Percentiles rank a stretch among this genome's conserved stretches.
Evolutionary conservation across 192 early-diverging fungal genomes (phyloP).

Genomic region (Chytriomyces confervae): DNA sequence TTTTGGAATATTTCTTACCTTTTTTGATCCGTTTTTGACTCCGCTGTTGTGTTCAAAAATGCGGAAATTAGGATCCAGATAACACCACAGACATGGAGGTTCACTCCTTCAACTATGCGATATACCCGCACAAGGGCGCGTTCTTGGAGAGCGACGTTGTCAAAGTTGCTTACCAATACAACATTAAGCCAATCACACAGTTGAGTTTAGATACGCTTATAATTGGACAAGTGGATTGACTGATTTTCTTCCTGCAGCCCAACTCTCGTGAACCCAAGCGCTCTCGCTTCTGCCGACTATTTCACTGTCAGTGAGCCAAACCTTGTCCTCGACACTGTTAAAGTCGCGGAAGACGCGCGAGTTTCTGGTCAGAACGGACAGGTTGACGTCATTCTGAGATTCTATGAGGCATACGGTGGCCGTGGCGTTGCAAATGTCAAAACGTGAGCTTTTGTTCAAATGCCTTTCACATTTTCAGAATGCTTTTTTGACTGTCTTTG

Average conservation of each 20-base stretch:
- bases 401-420: conserved; percentile 94
- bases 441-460: conserved; percentile 41
- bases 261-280: conserved; percentile 44
- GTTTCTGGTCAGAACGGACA: conserved; percentile 10
- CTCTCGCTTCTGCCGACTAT: conserved; percentile 45
- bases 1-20: not conserved
- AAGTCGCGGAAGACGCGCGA: conserved; percentile 79
- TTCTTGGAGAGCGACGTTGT: conserved; percentile 88
- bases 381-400: conserved; percentile 74
- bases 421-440: conserved; percentile 63
- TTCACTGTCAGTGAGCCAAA: conserved; percentile 54
- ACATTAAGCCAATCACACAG: conserved; percentile 72
- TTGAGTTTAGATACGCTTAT: conserved; percentile 16
- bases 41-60: not conserved
- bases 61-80: not conserved
- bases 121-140: conserved; percentile 85
- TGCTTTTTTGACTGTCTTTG: not conserved
- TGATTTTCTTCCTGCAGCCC: conserved; percentile 1
- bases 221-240: not conserved
- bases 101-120: conserved; percentile 86
- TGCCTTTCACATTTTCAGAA: not conserved
- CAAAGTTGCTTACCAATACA: conserved; percentile 87
- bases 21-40: not conserved
- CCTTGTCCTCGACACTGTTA: conserved; percentile 90
- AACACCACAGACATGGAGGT: conserved; percentile 41